Evolutionary conservation across 768 basidiomycete genomes (phyloP).

Genomic region (Tremella yokohamensis): DNA sequence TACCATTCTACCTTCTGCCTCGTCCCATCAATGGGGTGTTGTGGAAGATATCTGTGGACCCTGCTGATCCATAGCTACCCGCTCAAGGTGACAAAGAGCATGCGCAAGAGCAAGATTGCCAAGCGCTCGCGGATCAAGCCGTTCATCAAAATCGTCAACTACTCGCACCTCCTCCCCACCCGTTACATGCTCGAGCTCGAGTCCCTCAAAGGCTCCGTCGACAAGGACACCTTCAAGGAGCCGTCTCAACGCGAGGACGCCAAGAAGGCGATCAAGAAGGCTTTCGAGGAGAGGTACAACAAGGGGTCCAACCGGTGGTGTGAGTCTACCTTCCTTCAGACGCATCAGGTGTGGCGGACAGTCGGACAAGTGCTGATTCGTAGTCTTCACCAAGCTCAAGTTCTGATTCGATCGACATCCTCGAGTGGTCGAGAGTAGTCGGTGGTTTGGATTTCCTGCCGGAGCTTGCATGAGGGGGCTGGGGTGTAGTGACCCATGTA

Average conservation of each 20-base stretch:
- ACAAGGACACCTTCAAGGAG: constrained; percentile 93
- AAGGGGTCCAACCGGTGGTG: constrained; percentile 96
- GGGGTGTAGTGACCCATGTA: too few relatives aligned
- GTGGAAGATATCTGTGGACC: too few relatives aligned
- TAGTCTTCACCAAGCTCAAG: constrained; percentile 52
- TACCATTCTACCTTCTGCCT: background rate
- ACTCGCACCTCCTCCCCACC: constrained; percentile 98
- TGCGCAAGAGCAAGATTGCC: constrained; percentile 93
- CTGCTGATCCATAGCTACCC: constrained; percentile 61
- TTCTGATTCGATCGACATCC: constrained; percentile 34
- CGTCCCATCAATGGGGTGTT: background rate
- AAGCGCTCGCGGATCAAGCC: constrained; percentile 97
- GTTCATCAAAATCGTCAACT: constrained; percentile 99
- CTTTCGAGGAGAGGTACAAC: constrained; percentile 90
- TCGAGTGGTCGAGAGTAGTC: too few relatives aligned
- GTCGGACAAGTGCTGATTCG: background rate
- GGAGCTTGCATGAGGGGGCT: too few relatives aligned
- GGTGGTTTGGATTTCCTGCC: too few relatives aligned
- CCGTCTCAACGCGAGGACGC: constrained; percentile 88
- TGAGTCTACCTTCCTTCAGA: constrained; percentile 33
- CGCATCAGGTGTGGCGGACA: background rate
- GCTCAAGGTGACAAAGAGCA: constrained; percentile 91
- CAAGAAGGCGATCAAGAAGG: constrained; percentile 93
- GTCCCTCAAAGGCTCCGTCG: constrained; percentile 79
- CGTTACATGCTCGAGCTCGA: constrained; percentile 98